A percentile compares a stretch with the other conserved stretches of the same genome.
Conservation (phyloP, 371 early-diverging fungal genomes). For the Zychaea mexicana region DNA sequence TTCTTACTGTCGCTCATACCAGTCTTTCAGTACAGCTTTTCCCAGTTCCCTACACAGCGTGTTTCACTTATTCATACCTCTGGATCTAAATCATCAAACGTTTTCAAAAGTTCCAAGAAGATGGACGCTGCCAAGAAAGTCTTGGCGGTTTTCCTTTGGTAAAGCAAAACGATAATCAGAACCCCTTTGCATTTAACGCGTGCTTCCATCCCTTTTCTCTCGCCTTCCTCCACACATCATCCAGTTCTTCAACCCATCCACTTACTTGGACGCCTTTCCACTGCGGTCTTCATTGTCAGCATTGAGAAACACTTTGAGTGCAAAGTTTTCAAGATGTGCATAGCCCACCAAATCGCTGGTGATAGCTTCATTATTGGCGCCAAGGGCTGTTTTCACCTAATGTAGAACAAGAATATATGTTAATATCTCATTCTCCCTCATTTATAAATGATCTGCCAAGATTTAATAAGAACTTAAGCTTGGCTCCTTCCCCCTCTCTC, state of each 20-base stretch:
- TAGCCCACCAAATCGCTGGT: conserved; percentile 78
- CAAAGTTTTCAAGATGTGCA: conserved; percentile 90
- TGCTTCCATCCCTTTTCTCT: too few species aligned
- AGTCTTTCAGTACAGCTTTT: too few species aligned
- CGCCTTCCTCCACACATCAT: not conserved
- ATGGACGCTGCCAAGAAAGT: conserved; percentile 84
- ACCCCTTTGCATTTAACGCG: not conserved
- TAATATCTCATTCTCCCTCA: too few species aligned
- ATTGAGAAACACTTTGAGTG: conserved; percentile 83
- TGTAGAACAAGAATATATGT: not conserved
- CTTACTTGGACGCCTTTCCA: conserved; percentile 75
- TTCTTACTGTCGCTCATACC: too few species aligned
- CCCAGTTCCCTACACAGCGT: not conserved
- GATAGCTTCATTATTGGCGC: conserved; percentile 69
- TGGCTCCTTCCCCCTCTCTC: too few species aligned
- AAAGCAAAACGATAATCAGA: not conserved
- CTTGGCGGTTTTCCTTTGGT: conserved; percentile 82
- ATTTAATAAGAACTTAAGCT: too few species aligned
- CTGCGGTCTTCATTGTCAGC: conserved; percentile 93
- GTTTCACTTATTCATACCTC: conserved; percentile 48
- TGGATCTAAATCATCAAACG: conserved; percentile 78
- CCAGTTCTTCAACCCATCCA: not conserved
- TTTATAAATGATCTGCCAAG: too few species aligned
- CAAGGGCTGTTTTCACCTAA: conserved; percentile 62
- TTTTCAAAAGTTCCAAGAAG: conserved; percentile 80